A percentile compares a stretch with the other conserved stretches of the same genome.
These are phyloP conservation scores for Aspergillus incahuasiensis DNA, from an alignment of 495 filamentous ascomycete genomes.

Conservation along the genomic window DNA sequence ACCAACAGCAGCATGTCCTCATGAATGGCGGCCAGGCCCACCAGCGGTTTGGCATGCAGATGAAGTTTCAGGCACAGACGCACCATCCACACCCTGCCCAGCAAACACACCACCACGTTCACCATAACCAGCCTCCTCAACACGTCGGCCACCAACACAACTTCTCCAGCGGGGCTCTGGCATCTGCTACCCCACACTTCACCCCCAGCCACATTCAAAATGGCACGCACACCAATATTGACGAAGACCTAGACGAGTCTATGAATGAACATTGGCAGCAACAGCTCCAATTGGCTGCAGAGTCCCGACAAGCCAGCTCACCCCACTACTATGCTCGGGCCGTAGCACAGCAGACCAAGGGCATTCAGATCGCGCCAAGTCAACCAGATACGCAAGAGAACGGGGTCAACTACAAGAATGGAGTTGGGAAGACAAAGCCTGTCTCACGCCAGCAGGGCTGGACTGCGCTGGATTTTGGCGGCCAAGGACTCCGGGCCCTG, in stretches of 20 bases:
- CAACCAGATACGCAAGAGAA: constrained; percentile 60
- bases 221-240: constrained; percentile 56
- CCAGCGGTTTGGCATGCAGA: constrained; percentile 59
- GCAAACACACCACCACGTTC: constrained; percentile 68
- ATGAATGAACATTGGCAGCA: constrained; percentile 84
- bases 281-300: constrained; percentile 73
- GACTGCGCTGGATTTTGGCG: constrained; percentile 87
- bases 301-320: constrained; percentile 59
- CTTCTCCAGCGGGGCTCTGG: constrained; percentile 69
- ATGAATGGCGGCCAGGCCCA: constrained; percentile 61
- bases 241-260: constrained; percentile 53
- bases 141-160: constrained; percentile 70
- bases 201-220: constrained; percentile 70
- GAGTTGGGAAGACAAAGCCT: constrained; percentile 50
- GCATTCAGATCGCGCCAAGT: constrained; percentile 49
- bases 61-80: constrained; percentile 66
- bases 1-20: constrained; percentile 78
- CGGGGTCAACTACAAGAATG: constrained; percentile 57
- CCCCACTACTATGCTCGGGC: constrained; percentile 62
- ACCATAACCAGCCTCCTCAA: constrained; percentile 68
- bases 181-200: constrained; percentile 71
- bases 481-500: constrained; percentile 81
- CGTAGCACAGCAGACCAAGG: constrained; percentile 56
- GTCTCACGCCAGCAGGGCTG: constrained; percentile 78
- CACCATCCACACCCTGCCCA: constrained; percentile 71